Evolutionary conservation across 495 filamentous ascomycete species (phyloP), one percentile per base, ranked within the genome.

Genomic region (Penicillium manginii): DNA sequence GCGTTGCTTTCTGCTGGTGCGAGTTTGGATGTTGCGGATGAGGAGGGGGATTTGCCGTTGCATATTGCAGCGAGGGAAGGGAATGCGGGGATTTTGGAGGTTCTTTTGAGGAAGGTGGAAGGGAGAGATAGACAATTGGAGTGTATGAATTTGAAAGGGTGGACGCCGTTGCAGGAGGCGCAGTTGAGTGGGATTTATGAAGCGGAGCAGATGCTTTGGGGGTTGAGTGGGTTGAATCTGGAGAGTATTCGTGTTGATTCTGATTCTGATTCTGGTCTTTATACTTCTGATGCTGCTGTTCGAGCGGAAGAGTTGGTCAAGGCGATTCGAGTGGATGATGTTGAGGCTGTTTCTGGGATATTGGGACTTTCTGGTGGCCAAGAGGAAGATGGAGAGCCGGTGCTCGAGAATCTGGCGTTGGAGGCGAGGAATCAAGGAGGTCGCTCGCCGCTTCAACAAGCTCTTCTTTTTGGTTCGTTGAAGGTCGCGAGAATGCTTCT

Each of bases 171-270:
- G 40, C 40, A 43, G 40, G 40, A 43, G 40, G 40, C 40, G 17
- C 40, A 43, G 40, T 43, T 43, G 17, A 43, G 40, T 43, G 40
- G 40, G 40, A 43, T 43, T 43, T 43, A 43, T 43, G 40, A 43
- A 9, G 40, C 40, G 15, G 40, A 43, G 40, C 40, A 43, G 17
- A 17, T 43, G 40, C 40, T 43, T 19, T 43, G 40, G 40, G 10
- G 17, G 15, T n/a, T 43, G 40, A 43, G 40, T 43, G n/a, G 40
- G 17, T 43, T 43, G 40, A 43, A n/a, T 17, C 6, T 43, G 15
- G 40, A 39, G 35, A 39, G 15, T 37, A 10, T 0, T 3, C 1
- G 33, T 12, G 35, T 3, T 4, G 6, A 39, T 39, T 9, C 0
- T 39, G 35, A 39, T 39, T 39, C 35, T n/a, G 15, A 39, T 12